Evolutionary conservation across 139 green algal species (phyloP), one percentile per base, ranked within the genome.

Genomic region (Diplosphaera chodatii): DNA sequence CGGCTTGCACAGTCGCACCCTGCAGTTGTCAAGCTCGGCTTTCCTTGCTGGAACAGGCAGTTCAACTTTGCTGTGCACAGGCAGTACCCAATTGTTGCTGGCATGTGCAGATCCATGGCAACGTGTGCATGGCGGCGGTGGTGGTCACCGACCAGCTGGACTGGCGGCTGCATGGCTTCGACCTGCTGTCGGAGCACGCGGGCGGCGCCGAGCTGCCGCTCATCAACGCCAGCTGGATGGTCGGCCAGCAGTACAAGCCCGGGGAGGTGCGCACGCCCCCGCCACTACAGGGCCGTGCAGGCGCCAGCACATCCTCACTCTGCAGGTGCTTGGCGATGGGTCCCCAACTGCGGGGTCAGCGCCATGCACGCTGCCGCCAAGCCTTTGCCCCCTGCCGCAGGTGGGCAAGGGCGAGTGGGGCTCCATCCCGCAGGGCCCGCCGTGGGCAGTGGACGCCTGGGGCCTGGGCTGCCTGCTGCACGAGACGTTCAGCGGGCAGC

Each of bases 391-490:
- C n/a, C n/a, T 59, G 13, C 16, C 16, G 6, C 94, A 98, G 83
- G 71, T 98, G 30, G 85, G 79, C 22, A 90, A 89, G 70, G 69
- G 37, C 4, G 92, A 98, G 27, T 98, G 92, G 92, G 25, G 48
- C 48, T n/a, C 13, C 48, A 23, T 99, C 1, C 40, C 72, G 33
- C 64, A 88, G 27, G 74, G 73, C 0, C 96, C 96, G 0, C 80
- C 91, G n/a, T 97, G 89, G 85, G 91, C 90, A 16, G 91, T 99
- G 41, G 96, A 99, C 75, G 84, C 90, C 21, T 99, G 96, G 95
- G 95, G 95, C 0, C 86, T 99, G 63, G 95, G 95, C 64, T 98
- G 94, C 80, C 82, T 59, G 23, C 37, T 64, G 66, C 75, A 82
- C 72, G 87, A 93, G 74, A 78, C 84, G 18, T 94, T 86, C 82